Evolutionary conservation across 179 eudicot genomes (phyloP).

Genomic region (Monotropa hypopitys): DNA sequence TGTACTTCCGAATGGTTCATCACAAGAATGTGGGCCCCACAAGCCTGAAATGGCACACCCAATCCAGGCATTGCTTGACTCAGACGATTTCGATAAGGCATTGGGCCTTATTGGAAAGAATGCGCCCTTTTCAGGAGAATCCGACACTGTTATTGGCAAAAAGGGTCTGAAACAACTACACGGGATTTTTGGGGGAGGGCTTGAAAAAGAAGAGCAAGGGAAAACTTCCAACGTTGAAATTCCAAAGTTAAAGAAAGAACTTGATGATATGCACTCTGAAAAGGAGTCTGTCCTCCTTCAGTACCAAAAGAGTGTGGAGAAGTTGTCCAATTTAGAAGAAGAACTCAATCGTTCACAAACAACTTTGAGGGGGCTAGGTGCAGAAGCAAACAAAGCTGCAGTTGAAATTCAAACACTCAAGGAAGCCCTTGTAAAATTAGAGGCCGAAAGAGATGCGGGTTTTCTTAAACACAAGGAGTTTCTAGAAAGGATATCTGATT

Average conservation of each 20-base stretch:
- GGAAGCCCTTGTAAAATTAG: slow-evolving; percentile 35
- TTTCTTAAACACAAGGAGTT: slow-evolving; percentile 27
- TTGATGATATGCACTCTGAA: slow-evolving; percentile 46
- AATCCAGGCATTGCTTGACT: slow-evolving; percentile 28
- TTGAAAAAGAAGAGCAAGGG: slow-evolving; percentile 13
- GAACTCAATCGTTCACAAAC: slow-evolving; percentile 38
- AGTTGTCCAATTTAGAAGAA: slow-evolving; percentile 42
- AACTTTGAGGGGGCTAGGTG: slow-evolving; percentile 31
- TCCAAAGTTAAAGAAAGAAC: slow-evolving; percentile 35
- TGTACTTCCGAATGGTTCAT: slow-evolving; percentile 35
- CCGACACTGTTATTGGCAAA: slow-evolving; percentile 16
- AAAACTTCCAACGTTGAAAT: slow-evolving; percentile 26
- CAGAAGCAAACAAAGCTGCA: slow-evolving; percentile 34
- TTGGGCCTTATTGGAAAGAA: slow-evolving; percentile 2
- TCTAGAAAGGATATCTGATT: slow-evolving; percentile 32
- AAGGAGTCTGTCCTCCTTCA: slow-evolving; percentile 39
- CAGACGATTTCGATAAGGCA: slow-evolving; percentile 25
- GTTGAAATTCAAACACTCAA: slow-evolving; percentile 42
- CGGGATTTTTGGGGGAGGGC: slow-evolving; percentile 37
- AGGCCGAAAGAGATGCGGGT: slow-evolving; percentile 47
- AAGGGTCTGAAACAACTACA: slow-evolving; percentile 58
- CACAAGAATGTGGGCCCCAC: slow-evolving; percentile 24
- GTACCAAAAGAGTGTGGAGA: slow-evolving; percentile 37
- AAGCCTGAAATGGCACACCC: slow-evolving; percentile 33
- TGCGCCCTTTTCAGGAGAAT: slow-evolving; percentile 14